Evolutionary conservation across 78 protist species (phyloP).

Genomic region (Isochrysis galbana): DNA sequence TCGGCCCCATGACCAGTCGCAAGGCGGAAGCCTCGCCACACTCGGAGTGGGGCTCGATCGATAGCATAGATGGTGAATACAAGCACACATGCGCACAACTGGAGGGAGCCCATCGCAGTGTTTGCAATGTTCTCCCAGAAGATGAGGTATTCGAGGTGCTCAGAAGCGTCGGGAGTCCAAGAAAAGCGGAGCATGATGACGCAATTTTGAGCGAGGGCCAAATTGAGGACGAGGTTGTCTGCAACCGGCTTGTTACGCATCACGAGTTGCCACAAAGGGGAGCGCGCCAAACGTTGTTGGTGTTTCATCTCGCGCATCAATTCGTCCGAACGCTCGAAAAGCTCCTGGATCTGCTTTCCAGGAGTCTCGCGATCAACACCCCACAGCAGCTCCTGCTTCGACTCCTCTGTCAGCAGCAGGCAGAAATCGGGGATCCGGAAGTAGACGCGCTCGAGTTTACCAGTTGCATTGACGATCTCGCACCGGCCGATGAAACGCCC

Average conservation of each 20-base stretch:
- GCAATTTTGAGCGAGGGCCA: neutral
- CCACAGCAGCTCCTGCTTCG: neutral
- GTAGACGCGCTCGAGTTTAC: conserved; percentile 1
- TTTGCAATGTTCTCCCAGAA: neutral
- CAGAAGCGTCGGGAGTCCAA: too few species aligned
- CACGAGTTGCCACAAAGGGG: neutral
- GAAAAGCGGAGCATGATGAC: neutral
- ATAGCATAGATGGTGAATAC: neutral
- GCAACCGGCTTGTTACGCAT: neutral
- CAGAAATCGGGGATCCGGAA: neutral
- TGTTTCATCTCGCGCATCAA: neutral
- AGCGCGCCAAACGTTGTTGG: neutral
- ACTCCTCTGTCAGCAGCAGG: neutral
- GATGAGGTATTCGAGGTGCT: neutral
- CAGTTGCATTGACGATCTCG: neutral
- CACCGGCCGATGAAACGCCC: neutral
- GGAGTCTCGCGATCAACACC: neutral
- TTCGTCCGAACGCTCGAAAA: neutral
- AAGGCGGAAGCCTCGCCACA: neutral
- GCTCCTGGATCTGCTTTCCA: neutral
- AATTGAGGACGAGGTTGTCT: neutral
- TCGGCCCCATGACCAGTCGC: too few species aligned
- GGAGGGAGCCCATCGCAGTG: neutral
- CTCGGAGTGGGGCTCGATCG: neutral
- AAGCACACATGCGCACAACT: neutral